Conservation (phyloP, 1,139 yeast species). For the Diutina siamensis region DNA sequence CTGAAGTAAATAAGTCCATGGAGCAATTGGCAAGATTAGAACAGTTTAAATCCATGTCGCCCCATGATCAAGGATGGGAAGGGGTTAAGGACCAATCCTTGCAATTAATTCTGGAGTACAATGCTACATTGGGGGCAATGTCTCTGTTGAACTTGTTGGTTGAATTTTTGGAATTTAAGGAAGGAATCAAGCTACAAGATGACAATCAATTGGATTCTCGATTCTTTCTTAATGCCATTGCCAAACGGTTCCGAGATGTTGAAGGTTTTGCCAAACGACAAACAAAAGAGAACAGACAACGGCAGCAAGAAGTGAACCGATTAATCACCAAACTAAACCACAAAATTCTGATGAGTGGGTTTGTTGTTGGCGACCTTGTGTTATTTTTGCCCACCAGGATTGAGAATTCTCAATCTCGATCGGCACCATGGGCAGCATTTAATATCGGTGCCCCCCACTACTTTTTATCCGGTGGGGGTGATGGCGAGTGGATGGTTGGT, state of each 20-base stretch:
- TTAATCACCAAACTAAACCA: conserved; percentile 20
- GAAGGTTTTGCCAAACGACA: conserved; percentile 84
- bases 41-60: neutral
- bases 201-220: conserved; percentile 7
- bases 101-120: neutral
- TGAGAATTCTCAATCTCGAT: conserved; percentile 9
- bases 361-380: conserved; percentile 64
- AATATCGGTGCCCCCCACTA: conserved; percentile 74
- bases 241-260: conserved; percentile 76
- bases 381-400: conserved; percentile 67
- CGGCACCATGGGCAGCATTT: conserved; percentile 79
- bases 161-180: neutral
- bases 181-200: neutral
- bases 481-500: conserved; percentile 60
- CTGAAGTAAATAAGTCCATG: neutral
- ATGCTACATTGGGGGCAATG: neutral
- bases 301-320: conserved; percentile 27
- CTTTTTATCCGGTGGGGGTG: conserved; percentile 33
- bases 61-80: neutral
- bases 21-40: neutral
- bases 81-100: neutral
- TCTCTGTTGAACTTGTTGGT: neutral
- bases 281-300: conserved; percentile 58
- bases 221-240: conserved; percentile 52
- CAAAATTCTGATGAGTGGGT: conserved; percentile 50